Percentiles rank a stretch among this genome's conserved stretches.
Evolutionary conservation across 306 rosid species (phyloP).

Genomic region (Rubus parviflorus): DNA sequence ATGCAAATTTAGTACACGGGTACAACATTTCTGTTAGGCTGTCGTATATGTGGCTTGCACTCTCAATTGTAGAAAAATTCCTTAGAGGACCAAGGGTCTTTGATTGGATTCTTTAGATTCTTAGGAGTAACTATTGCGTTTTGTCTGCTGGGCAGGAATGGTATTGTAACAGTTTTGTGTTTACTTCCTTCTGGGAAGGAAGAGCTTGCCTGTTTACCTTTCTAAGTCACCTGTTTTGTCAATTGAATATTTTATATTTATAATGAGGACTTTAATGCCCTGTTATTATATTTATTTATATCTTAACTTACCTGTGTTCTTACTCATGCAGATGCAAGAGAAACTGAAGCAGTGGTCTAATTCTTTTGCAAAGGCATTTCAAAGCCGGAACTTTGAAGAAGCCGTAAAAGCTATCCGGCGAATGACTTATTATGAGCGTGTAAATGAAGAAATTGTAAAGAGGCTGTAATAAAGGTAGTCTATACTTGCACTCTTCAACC

Average conservation of each 20-base stretch:
- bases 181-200: neutral
- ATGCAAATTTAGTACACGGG: neutral
- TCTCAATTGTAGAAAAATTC: neutral
- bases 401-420: constrained; percentile 60
- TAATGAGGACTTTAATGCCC: too few relatives aligned
- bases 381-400: constrained; percentile 52
- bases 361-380: constrained; percentile 54
- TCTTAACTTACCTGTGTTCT: constrained; percentile 9
- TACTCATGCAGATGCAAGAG: constrained; percentile 70
- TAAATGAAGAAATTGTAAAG: constrained; percentile 69
- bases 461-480: constrained; percentile 55
- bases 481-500: neutral
- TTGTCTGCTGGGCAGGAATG: neutral
- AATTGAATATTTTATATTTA: neutral
- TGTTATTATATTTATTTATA: neutral
- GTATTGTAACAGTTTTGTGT: neutral
- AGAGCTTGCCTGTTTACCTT: neutral
- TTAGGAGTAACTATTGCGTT: neutral
- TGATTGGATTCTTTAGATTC: neutral
- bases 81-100: neutral
- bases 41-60: neutral
- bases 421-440: constrained; percentile 87
- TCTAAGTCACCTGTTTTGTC: neutral
- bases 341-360: constrained; percentile 66
- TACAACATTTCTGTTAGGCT: neutral